Evolutionary conservation across 805 yeast species (phyloP).

Genomic region (Saturnispora serradocipensis): DNA sequence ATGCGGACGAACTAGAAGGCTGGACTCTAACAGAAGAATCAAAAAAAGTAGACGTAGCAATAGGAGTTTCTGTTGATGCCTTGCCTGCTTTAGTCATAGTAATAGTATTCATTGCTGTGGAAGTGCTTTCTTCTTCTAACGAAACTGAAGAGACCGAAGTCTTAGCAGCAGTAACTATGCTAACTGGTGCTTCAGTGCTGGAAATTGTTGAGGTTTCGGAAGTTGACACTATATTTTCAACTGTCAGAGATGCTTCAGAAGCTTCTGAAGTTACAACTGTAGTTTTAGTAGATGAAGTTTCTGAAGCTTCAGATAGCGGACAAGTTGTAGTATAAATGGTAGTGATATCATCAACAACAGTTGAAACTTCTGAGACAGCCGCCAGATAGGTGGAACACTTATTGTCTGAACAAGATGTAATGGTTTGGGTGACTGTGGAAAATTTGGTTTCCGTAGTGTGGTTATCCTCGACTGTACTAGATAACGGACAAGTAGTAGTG

Average conservation of each 20-base stretch:
- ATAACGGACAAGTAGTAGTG: constrained; percentile 18
- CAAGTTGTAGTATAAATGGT: constrained; percentile 19
- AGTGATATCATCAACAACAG: constrained; percentile 19
- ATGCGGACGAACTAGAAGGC: constrained; percentile 1
- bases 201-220: constrained; percentile 2
- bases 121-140: background rate
- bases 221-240: constrained; percentile 1
- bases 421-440: constrained; percentile 11
- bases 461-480: background rate
- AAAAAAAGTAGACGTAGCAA: background rate
- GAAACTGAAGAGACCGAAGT: background rate
- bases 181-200: background rate
- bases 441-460: background rate
- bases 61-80: background rate
- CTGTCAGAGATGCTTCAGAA: background rate
- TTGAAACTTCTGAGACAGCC: background rate
- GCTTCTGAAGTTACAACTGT: background rate
- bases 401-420: constrained; percentile 16
- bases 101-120: background rate
- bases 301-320: constrained; percentile 8
- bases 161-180: background rate
- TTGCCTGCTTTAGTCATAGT: background rate
- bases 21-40: constrained; percentile 2
- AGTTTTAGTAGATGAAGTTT: background rate
- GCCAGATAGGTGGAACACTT: constrained; percentile 10